Conservation (phyloP, 2,329 filamentous ascomycete species). For the Gnomoniopsis sp. region DNA sequence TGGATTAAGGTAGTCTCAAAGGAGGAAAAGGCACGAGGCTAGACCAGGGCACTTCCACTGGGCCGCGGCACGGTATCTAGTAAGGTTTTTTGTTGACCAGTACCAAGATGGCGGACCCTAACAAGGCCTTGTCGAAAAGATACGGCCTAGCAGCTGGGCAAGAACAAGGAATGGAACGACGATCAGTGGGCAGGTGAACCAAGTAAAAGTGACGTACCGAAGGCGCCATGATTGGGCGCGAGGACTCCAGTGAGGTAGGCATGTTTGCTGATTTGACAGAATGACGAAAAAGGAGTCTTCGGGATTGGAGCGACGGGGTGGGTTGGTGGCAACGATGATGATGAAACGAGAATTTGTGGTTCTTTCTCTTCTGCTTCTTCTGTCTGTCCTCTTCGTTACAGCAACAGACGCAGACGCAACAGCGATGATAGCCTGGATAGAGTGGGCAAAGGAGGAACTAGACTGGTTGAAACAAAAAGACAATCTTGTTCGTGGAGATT, state of each 20-base stretch:
- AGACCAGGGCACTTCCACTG: too few species aligned
- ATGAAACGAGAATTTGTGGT: neutral
- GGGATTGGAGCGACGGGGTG: neutral
- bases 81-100: too few species aligned
- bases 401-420: too few species aligned
- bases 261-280: constrained; percentile 30
- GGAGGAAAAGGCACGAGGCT: too few species aligned
- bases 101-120: too few species aligned
- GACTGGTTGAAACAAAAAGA: neutral
- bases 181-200: too few species aligned
- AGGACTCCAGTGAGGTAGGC: constrained; percentile 58
- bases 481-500: neutral
- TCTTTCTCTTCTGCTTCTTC: neutral
- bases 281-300: neutral
- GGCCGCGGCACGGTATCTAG: too few species aligned
- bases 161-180: constrained; percentile 4
- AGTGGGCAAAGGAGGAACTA: neutral
- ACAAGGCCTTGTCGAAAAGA: too few species aligned
- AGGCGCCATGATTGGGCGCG: constrained; percentile 60
- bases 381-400: too few species aligned
- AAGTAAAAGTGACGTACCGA: constrained; percentile 46
- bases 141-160: neutral
- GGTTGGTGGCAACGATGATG: neutral
- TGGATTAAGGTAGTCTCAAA: too few species aligned
- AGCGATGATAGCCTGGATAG: neutral